Conservation (phyloP, 2,329 filamentous ascomycete genomes). For the Knufia petricola region DNA sequence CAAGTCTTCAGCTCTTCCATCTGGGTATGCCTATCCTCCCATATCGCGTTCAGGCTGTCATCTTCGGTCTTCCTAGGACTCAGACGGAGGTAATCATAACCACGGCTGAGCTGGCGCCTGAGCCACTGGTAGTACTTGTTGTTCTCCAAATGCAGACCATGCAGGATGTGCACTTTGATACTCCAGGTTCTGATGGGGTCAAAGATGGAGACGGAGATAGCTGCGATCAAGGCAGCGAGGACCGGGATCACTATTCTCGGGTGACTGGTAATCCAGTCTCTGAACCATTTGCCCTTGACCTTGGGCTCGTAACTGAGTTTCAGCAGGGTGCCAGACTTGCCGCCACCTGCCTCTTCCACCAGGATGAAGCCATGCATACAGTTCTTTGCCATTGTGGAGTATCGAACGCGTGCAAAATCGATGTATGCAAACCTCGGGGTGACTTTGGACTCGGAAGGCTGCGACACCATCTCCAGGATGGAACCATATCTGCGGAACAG, state of each 20-base stretch:
- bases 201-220: constrained; percentile 77
- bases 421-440: constrained; percentile 70
- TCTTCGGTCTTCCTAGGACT: constrained; percentile 46
- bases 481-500: constrained; percentile 87
- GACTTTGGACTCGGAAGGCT: constrained; percentile 78
- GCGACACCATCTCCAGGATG: constrained; percentile 71
- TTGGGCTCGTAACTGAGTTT: constrained; percentile 76
- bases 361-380: constrained; percentile 81
- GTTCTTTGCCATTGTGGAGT: constrained; percentile 80
- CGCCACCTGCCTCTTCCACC: constrained; percentile 58
- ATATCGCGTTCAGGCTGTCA: constrained; percentile 67
- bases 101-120: constrained; percentile 49
- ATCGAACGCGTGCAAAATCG: constrained; percentile 62
- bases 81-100: constrained; percentile 36
- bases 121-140: constrained; percentile 68
- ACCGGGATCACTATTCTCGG: constrained; percentile 80
- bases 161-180: constrained; percentile 76
- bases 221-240: constrained; percentile 69
- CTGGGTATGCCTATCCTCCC: constrained; percentile 73
- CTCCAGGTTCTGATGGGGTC: constrained; percentile 92
- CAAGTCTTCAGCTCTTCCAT: constrained; percentile 76
- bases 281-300: constrained; percentile 66
- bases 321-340: constrained; percentile 64
- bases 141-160: constrained; percentile 63
- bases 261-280: constrained; percentile 79